A percentile compares a stretch with the other conserved stretches of the same genome.
phyloP scores from a whole-genome alignment of 441 rosid genomes.

The Adansonia gregorii region DNA sequence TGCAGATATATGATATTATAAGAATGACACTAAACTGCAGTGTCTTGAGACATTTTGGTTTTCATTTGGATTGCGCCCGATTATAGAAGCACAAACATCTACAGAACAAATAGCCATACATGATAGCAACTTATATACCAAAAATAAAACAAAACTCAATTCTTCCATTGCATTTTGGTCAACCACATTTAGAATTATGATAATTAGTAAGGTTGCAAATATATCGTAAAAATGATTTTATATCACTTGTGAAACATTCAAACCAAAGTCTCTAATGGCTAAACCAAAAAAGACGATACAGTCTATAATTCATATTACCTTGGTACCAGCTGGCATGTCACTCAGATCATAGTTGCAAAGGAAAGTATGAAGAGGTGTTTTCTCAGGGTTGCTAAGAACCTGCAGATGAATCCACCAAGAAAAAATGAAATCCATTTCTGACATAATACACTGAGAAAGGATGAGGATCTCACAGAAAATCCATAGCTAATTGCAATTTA shows the following conservation, averaged over 20 bases:
- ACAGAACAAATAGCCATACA: not conserved
- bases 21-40: not conserved
- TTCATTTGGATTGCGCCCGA: not conserved
- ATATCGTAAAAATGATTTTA: not conserved
- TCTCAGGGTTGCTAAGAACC: conserved; percentile 98
- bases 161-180: not conserved
- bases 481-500: not conserved
- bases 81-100: not conserved
- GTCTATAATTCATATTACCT: conserved; percentile 48
- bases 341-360: conserved; percentile 92
- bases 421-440: conserved; percentile 33
- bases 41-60: not conserved
- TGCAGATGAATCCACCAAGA: conserved; percentile 32
- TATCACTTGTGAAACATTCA: not conserved
- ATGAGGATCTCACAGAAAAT: not conserved
- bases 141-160: not conserved
- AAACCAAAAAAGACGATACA: not conserved
- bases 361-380: conserved; percentile 93
- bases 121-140: not conserved
- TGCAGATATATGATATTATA: conserved; percentile 6
- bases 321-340: conserved; percentile 95
- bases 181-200: not conserved
- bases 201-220: not conserved
- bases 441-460: conserved; percentile 12
- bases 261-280: not conserved